Percentiles rank a stretch among this genome's conserved stretches.
phyloP scores from a whole-genome alignment of 2,329 filamentous ascomycete genomes.

The Pyricularia pennisetigena region DNA sequence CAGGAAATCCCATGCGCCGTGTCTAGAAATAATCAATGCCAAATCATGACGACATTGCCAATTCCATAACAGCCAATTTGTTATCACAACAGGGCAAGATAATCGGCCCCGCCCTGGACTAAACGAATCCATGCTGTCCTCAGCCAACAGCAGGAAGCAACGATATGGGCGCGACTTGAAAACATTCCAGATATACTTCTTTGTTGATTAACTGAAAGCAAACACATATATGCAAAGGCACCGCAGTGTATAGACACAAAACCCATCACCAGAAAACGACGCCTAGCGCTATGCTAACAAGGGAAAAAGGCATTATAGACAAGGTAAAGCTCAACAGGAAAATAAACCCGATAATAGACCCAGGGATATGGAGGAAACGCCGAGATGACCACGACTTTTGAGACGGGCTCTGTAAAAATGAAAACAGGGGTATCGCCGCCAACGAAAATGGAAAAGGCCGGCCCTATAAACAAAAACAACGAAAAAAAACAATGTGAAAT shows the following conservation, averaged over 20 bases:
- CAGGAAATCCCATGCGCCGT: too few relatives aligned
- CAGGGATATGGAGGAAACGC: not conserved
- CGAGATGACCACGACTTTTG: not conserved
- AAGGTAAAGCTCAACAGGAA: not conserved
- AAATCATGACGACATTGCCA: too few relatives aligned
- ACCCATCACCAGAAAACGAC: conserved; percentile 6
- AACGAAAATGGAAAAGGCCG: not conserved
- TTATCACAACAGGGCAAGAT: too few relatives aligned
- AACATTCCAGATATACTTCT: not conserved
- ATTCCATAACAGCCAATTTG: too few relatives aligned
- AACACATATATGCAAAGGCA: not conserved
- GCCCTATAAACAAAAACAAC: not conserved
- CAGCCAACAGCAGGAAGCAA: not conserved
- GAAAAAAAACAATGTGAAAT: not conserved
- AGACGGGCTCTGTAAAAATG: not conserved
- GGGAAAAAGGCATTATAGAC: conserved; percentile 1
- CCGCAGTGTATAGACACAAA: not conserved
- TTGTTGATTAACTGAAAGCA: not conserved
- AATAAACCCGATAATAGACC: not conserved
- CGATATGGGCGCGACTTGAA: not conserved
- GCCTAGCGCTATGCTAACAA: conserved; percentile 18
- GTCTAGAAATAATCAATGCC: too few relatives aligned
- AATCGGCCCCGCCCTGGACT: too few relatives aligned
- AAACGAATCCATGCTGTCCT: not conserved
- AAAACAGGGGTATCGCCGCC: not conserved